phyloP scores from a whole-genome alignment of 345 rosid species.

The Toxicodendron radicans region DNA sequence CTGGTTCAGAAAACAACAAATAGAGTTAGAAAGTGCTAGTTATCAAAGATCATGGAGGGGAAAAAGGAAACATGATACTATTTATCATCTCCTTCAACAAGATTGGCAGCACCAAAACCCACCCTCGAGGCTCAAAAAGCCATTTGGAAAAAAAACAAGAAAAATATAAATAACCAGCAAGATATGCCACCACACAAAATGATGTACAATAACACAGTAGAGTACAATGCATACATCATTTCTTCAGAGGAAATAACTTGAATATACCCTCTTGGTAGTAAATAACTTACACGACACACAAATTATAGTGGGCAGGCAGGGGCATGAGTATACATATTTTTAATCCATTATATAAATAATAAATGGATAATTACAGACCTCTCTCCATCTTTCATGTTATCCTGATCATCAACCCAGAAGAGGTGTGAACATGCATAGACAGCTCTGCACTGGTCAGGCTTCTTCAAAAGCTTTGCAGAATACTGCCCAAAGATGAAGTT shows the following conservation, averaged over 20 bases:
- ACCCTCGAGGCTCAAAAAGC: too few relatives aligned
- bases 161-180: too few relatives aligned
- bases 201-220: too few relatives aligned
- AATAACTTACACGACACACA: too few relatives aligned
- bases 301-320: not conserved
- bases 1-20: constrained; percentile 34
- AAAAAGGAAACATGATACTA: not conserved
- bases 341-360: not conserved
- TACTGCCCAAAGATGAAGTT: constrained; percentile 53
- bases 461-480: constrained; percentile 95
- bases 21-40: not conserved
- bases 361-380: constrained; percentile 46
- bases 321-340: not conserved
- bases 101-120: too few relatives aligned
- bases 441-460: constrained; percentile 99
- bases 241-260: too few relatives aligned
- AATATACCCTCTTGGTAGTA: too few relatives aligned
- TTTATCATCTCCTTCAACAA: not conserved
- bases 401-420: constrained; percentile 96
- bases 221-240: too few relatives aligned
- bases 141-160: too few relatives aligned
- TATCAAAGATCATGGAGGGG: not conserved
- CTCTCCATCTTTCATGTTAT: constrained; percentile 86
- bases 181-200: too few relatives aligned
- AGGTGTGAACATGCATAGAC: constrained; percentile 94